phyloP scores from a whole-genome alignment of 345 rosid genomes.

The Populus davidiana region DNA sequence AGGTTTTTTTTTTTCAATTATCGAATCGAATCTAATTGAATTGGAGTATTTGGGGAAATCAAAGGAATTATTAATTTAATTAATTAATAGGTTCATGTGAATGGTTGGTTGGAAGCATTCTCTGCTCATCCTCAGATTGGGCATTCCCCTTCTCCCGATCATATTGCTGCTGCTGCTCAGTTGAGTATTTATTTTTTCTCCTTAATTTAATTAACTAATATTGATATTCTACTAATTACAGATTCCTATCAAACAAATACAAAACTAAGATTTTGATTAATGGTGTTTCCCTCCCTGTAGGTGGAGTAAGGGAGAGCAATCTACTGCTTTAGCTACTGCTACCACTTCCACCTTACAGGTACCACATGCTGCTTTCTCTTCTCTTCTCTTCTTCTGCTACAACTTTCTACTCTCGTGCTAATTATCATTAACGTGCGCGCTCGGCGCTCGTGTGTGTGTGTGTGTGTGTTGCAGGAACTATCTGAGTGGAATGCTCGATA shows the following conservation, averaged over 20 bases:
- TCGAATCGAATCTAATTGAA: too few relatives aligned
- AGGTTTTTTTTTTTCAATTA: not conserved
- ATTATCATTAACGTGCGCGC: too few relatives aligned
- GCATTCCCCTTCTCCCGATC: slow-evolving; percentile 38
- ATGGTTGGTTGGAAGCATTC: slow-evolving; percentile 90
- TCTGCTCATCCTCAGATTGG: slow-evolving; percentile 92
- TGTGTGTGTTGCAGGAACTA: slow-evolving; percentile 48
- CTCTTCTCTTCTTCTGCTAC: not conserved
- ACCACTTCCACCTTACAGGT: slow-evolving; percentile 65
- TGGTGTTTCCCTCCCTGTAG: slow-evolving; percentile 17
- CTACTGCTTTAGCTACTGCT: slow-evolving; percentile 80
- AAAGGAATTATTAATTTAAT: too few relatives aligned
- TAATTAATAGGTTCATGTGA: slow-evolving; percentile 50
- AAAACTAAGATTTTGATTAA: not conserved
- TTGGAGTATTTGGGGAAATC: too few relatives aligned
- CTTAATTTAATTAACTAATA: too few relatives aligned
- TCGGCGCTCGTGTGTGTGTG: too few relatives aligned
- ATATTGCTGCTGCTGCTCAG: slow-evolving; percentile 42
- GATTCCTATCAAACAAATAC: too few relatives aligned
- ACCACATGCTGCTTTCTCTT: not conserved
- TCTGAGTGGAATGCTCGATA: slow-evolving; percentile 68
- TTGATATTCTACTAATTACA: too few relatives aligned
- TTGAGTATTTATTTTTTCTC: slow-evolving; percentile 13
- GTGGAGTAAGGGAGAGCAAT: slow-evolving; percentile 79
- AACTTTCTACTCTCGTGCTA: not conserved